A percentile compares a stretch with the other conserved stretches of the same genome.
Evolutionary conservation across 495 filamentous ascomycete genomes (phyloP).

Genomic region (Aspergillus kassunensis): DNA sequence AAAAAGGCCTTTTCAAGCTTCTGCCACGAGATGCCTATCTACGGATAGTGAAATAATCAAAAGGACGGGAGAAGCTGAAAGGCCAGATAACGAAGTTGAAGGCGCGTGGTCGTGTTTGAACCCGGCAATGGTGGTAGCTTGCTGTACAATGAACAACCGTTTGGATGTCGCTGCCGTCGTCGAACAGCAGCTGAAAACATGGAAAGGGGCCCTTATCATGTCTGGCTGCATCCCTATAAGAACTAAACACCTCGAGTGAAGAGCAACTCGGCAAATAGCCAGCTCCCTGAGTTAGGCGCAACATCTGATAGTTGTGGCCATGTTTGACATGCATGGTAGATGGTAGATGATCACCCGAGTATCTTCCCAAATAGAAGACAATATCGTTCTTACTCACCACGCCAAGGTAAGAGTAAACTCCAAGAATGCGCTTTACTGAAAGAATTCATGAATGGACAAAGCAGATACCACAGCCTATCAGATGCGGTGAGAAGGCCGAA

Average conservation of each 20-base stretch:
- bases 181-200: not conserved
- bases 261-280: not conserved
- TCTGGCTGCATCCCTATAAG: not conserved
- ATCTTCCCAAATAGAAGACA: slow-evolving; percentile 1
- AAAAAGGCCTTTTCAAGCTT: not conserved
- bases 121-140: not conserved
- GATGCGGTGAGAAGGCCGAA: not conserved
- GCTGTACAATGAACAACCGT: not conserved
- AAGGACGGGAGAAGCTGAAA: not conserved
- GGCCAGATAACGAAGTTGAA: not conserved
- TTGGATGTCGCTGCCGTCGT: not conserved
- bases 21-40: slow-evolving; percentile 14
- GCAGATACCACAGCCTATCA: slow-evolving; percentile 5
- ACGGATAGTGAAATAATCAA: slow-evolving; percentile 14
- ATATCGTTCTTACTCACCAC: not conserved
- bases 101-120: not conserved
- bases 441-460: slow-evolving; percentile 10
- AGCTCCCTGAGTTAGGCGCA: not conserved
- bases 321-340: not conserved
- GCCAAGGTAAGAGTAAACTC: not conserved
- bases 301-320: not conserved
- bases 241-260: not conserved
- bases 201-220: not conserved
- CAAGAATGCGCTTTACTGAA: slow-evolving; percentile 11
- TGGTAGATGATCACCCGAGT: not conserved